Evolutionary conservation across 208 protist species (phyloP).

Genomic region (Lotmaria passim): DNA sequence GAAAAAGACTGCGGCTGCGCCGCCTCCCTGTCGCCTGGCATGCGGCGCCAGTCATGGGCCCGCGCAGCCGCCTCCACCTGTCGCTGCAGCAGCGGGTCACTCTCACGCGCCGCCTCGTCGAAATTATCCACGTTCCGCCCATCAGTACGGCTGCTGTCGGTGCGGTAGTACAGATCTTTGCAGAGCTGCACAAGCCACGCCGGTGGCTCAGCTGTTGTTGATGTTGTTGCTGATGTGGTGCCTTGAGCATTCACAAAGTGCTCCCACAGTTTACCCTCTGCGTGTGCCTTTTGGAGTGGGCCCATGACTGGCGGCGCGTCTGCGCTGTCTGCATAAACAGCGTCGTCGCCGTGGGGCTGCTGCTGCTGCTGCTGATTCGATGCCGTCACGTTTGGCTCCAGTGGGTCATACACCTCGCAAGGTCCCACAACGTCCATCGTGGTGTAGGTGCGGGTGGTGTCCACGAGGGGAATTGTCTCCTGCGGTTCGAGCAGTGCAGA

Average conservation of each 20-base stretch:
- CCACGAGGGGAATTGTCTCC: conserved; percentile 62
- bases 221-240: not conserved
- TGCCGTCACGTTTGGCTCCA: conserved; percentile 48
- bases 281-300: conserved; percentile 48
- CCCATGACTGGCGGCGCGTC: not conserved
- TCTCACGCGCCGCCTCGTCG: conserved; percentile 40
- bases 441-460: conserved; percentile 78
- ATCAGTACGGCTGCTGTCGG: conserved; percentile 33
- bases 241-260: conserved; percentile 34
- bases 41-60: not conserved
- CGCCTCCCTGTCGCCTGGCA: not conserved
- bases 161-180: conserved; percentile 82
- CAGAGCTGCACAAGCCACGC: conserved; percentile 83
- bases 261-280: conserved; percentile 51
- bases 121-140: conserved; percentile 23
- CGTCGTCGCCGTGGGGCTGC: not conserved
- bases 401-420: conserved; percentile 67
- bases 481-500: conserved; percentile 65
- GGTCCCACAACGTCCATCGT: conserved; percentile 84
- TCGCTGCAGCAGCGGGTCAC: conserved; percentile 36
- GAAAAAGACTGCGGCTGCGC: too few species aligned
- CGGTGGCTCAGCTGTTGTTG: conserved; percentile 43
- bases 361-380: too few species aligned
- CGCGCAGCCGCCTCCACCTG: conserved; percentile 7
- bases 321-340: not conserved